Conservation (phyloP, 495 filamentous ascomycete species). For the Penicillium samsonianum region DNA sequence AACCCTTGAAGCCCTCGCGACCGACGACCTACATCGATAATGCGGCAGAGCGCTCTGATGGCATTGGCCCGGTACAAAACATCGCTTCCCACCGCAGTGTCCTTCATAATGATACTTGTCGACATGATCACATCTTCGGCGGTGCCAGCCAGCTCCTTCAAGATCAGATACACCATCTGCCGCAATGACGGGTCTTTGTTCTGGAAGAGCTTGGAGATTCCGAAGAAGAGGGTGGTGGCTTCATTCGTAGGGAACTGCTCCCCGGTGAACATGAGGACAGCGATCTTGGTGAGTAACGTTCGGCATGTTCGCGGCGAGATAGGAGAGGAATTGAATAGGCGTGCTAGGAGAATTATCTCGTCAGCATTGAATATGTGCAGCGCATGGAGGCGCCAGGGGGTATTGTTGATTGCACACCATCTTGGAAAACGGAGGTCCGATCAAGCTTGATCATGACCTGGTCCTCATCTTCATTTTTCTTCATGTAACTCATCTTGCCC, state of each 20-base stretch:
- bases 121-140: constrained; percentile 99
- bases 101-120: constrained; percentile 99
- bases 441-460: constrained; percentile 92
- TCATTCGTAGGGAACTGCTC: constrained; percentile 96
- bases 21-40: constrained; percentile 80
- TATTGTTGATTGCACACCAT: constrained; percentile 64
- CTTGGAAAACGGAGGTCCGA: constrained; percentile 97
- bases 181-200: constrained; percentile 97
- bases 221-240: constrained; percentile 98
- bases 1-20: neutral
- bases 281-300: constrained; percentile 95
- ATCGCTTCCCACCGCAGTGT: constrained; percentile 93
- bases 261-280: constrained; percentile 92
- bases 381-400: constrained; percentile 24
- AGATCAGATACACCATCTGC: constrained; percentile 97
- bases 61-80: constrained; percentile 96
- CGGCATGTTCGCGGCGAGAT: constrained; percentile 94
- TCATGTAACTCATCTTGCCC: constrained; percentile 85
- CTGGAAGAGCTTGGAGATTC: constrained; percentile 99
- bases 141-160: constrained; percentile 95
- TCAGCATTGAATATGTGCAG: constrained; percentile 21
- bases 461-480: constrained; percentile 98
- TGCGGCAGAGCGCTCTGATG: constrained; percentile 91
- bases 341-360: constrained; percentile 58
- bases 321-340: constrained; percentile 95